These are phyloP conservation scores for Botrytis elliptica DNA, from an alignment of 2,329 filamentous ascomycete species.

Conservation along the genomic window DNA sequence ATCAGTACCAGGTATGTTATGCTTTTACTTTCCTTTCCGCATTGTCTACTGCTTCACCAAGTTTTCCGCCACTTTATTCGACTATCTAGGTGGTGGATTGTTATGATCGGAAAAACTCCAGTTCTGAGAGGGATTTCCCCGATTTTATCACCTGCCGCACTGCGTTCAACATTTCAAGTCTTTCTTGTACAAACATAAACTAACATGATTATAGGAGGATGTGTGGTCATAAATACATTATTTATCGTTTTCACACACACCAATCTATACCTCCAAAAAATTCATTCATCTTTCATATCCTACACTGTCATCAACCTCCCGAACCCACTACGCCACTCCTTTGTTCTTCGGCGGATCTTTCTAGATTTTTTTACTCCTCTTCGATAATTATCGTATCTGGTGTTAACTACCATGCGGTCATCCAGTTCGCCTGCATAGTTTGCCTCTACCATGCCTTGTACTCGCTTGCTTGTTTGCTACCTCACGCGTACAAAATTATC, in stretches of 20 bases:
- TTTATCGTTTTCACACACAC: neutral
- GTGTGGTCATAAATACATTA: constrained; percentile 58
- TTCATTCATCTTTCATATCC: neutral
- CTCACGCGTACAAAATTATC: neutral
- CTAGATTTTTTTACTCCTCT: neutral
- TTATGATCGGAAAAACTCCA: neutral
- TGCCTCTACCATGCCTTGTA: neutral
- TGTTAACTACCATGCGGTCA: neutral
- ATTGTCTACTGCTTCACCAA: neutral
- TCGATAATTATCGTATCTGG: neutral
- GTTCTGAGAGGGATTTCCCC: neutral
- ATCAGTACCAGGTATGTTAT: constrained; percentile 81
- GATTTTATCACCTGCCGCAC: neutral
- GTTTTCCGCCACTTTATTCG: neutral
- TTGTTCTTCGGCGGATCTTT: neutral
- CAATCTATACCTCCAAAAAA: neutral
- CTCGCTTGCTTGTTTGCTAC: neutral
- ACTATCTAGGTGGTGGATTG: neutral
- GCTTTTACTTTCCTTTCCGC: neutral
- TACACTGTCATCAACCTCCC: neutral
- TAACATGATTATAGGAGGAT: constrained; percentile 54
- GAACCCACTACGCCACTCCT: neutral
- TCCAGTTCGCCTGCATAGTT: neutral
- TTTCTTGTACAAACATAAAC: constrained; percentile 18
- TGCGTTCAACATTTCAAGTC: neutral